Evolutionary conservation across 805 yeast species (phyloP).

Genomic region (Zygoascus bituminiphila): DNA sequence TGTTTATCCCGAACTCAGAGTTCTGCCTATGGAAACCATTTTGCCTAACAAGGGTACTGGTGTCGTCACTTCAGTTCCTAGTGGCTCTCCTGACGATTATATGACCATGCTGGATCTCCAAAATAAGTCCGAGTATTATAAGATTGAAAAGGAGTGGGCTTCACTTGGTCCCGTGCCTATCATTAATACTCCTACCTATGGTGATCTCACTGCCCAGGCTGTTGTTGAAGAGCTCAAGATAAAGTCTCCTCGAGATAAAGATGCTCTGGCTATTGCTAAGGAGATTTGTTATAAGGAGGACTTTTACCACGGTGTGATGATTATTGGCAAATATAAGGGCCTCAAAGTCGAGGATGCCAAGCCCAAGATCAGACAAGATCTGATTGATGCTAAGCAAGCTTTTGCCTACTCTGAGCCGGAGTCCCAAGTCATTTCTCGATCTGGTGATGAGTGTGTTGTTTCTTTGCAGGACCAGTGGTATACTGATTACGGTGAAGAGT

Average conservation of each 20-base stretch:
- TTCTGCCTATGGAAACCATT: slow-evolving; percentile 96
- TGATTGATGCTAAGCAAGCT: slow-evolving; percentile 69
- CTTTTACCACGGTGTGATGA: slow-evolving; percentile 80
- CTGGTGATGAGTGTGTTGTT: slow-evolving; percentile 94
- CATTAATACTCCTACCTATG: slow-evolving; percentile 75
- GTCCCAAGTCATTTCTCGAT: slow-evolving; percentile 78
- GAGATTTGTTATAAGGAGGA: slow-evolving; percentile 96
- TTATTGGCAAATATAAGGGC: slow-evolving; percentile 75
- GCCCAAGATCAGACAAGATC: slow-evolving; percentile 72
- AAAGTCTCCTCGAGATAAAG: slow-evolving; percentile 87
- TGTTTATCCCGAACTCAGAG: slow-evolving; percentile 57
- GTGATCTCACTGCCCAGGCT: slow-evolving; percentile 78
- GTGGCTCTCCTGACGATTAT: slow-evolving; percentile 97
- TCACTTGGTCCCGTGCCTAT: slow-evolving; percentile 62
- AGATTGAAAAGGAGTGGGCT: slow-evolving; percentile 82
- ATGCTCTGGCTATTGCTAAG: slow-evolving; percentile 83
- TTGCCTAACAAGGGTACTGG: slow-evolving; percentile 96
- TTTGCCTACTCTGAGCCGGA: slow-evolving; percentile 95
- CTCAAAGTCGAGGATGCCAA: slow-evolving; percentile 88
- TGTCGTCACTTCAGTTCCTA: slow-evolving; percentile 97
- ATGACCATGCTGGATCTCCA: slow-evolving; percentile 77
- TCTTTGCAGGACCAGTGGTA: slow-evolving; percentile 98
- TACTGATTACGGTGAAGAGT: slow-evolving; percentile 90
- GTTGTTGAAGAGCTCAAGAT: slow-evolving; percentile 83
- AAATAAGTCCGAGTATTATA: slow-evolving; percentile 85